Conservation (phyloP, 2,329 filamentous ascomycete genomes). For the Lecanicillium sp. region DNA sequence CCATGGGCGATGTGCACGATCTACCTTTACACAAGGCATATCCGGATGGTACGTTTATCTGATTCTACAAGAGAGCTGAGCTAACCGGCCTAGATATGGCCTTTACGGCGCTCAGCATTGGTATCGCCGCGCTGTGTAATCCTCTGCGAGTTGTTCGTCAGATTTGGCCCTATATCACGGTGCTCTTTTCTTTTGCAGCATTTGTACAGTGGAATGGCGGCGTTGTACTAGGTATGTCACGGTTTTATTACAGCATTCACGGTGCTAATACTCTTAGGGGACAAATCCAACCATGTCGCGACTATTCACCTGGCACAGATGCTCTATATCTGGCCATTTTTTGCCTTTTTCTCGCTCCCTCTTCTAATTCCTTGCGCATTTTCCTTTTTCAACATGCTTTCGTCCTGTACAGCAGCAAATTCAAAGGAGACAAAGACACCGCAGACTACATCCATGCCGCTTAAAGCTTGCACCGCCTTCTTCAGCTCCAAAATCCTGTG, state of each 20-base stretch:
- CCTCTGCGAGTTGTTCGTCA: conserved; percentile 35
- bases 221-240: conserved; percentile 74
- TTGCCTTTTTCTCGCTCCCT: conserved; percentile 82
- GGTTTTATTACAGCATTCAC: background rate
- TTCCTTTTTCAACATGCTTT: conserved; percentile 18
- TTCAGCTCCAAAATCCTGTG: conserved; percentile 28
- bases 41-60: conserved; percentile 38
- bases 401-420: background rate
- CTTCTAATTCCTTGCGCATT: conserved; percentile 52
- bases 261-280: conserved; percentile 50
- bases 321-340: conserved; percentile 90
- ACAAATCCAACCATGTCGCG: conserved; percentile 89
- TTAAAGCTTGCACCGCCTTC: conserved; percentile 9
- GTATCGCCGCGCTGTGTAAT: conserved; percentile 46
- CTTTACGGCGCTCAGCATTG: conserved; percentile 56
- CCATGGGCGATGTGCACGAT: conserved; percentile 48
- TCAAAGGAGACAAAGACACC: background rate
- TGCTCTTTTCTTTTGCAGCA: conserved; percentile 59
- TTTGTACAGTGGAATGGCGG: conserved; percentile 87
- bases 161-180: conserved; percentile 51
- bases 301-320: conserved; percentile 86
- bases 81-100: conserved; percentile 38
- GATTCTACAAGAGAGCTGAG: background rate
- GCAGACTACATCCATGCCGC: conserved; percentile 8
- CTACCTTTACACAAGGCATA: conserved; percentile 36